These are phyloP conservation scores for Trametes coccinea DNA, from an alignment of 768 basidiomycete genomes.

Conservation along the genomic window DNA sequence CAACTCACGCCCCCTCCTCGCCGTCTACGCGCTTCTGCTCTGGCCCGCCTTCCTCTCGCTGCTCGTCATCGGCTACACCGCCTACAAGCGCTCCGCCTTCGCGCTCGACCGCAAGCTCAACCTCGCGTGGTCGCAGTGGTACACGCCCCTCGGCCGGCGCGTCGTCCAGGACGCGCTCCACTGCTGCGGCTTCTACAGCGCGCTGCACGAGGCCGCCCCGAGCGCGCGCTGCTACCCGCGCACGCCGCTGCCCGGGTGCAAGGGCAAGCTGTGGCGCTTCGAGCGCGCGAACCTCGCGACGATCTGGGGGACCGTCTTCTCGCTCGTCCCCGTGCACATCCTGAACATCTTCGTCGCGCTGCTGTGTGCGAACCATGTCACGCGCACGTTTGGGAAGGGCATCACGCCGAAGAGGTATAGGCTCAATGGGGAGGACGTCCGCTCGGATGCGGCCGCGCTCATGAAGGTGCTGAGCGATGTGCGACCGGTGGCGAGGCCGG, in stretches of 20 bases:
- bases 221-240: conserved; percentile 63
- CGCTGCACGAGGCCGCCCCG: conserved; percentile 59
- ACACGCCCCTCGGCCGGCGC: conserved; percentile 52
- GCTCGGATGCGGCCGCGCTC: conserved; percentile 27
- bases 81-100: conserved; percentile 61
- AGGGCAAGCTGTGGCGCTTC: conserved; percentile 55
- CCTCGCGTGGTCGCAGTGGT: conserved; percentile 65
- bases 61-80: conserved; percentile 61
- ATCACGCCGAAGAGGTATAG: conserved; percentile 62
- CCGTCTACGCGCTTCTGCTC: conserved; percentile 65
- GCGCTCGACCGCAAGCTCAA: conserved; percentile 67
- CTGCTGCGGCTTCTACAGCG: conserved; percentile 68
- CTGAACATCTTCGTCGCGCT: conserved; percentile 58
- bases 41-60: conserved; percentile 63
- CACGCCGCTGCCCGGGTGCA: conserved; percentile 66
- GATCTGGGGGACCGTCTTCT: conserved; percentile 55
- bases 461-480: conserved; percentile 16
- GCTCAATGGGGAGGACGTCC: conserved; percentile 48
- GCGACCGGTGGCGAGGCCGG: conserved; percentile 26
- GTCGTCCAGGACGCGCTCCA: conserved; percentile 60
- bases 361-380: conserved; percentile 71
- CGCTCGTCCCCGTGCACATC: conserved; percentile 59
- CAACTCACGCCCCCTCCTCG: conserved; percentile 67
- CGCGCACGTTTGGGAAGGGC: conserved; percentile 61
- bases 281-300: conserved; percentile 48